phyloP scores from a whole-genome alignment of 768 basidiomycete genomes.

The Suillus sp. region DNA sequence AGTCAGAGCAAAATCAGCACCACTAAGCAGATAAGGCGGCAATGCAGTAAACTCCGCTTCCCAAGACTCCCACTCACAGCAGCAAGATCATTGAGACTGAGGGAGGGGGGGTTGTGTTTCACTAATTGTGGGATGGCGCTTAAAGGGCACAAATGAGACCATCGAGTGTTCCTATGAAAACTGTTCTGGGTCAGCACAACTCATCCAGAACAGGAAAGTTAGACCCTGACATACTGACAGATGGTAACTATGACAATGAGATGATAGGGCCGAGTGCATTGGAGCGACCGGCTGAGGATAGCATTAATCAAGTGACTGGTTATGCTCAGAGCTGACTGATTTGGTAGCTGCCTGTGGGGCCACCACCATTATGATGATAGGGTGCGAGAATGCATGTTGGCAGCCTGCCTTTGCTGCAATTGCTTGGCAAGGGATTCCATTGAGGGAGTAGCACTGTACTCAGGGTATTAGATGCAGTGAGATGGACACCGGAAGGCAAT shows the following conservation, averaged over 20 bases:
- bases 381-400: slow-evolving; percentile 50
- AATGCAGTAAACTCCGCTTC: slow-evolving; percentile 31
- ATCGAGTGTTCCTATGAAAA: slow-evolving; percentile 84
- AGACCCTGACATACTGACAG: slow-evolving; percentile 54
- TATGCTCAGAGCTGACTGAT: slow-evolving; percentile 51
- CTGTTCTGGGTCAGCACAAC: slow-evolving; percentile 82
- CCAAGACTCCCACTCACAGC: slow-evolving; percentile 35
- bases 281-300: slow-evolving; percentile 73
- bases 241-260: slow-evolving; percentile 84
- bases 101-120: slow-evolving; percentile 46
- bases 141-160: slow-evolving; percentile 74
- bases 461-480: slow-evolving; percentile 63
- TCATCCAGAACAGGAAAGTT: slow-evolving; percentile 76
- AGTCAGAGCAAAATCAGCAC: no score
- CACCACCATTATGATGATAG: slow-evolving; percentile 62
- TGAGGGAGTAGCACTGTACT: slow-evolving; percentile 46
- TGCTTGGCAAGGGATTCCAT: slow-evolving; percentile 52
- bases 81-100: slow-evolving; percentile 59
- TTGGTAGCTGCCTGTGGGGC: slow-evolving; percentile 44
- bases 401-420: slow-evolving; percentile 40
- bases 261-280: slow-evolving; percentile 91
- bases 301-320: slow-evolving; percentile 82
- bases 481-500: slow-evolving; percentile 92
- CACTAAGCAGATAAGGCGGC: no score
- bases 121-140: slow-evolving; percentile 60